Evolutionary conservation across 2,329 filamentous ascomycete species (phyloP).

Genomic region (Fusarium sp.): DNA sequence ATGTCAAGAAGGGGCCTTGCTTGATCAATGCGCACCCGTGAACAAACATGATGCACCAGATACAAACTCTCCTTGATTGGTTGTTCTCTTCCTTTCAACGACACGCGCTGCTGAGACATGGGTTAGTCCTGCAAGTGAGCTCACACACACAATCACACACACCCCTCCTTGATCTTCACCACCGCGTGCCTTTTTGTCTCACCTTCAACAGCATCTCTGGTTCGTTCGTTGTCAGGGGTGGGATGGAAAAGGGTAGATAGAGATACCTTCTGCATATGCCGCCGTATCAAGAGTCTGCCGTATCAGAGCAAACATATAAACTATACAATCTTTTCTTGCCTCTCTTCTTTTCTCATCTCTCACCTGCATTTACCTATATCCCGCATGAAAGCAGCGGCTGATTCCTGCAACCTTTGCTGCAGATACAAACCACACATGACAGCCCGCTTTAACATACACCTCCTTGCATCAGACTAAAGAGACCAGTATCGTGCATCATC

Average conservation of each 20-base stretch:
- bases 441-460: not conserved
- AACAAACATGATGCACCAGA: not conserved
- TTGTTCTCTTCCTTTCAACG: not conserved
- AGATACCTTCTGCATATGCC: not conserved
- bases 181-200: conserved; percentile 6
- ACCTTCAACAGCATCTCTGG: not conserved
- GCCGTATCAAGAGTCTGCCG: not conserved
- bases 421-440: not conserved
- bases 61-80: not conserved
- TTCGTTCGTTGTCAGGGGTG: not conserved
- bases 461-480: not conserved
- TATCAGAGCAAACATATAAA: not conserved
- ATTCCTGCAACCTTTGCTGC: not conserved
- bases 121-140: conserved; percentile 2
- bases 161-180: conserved; percentile 5
- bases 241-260: not conserved
- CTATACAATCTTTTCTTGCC: not conserved
- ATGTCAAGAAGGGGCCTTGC: not conserved
- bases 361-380: not conserved
- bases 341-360: not conserved
- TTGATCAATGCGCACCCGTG: conserved; percentile 1
- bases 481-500: not conserved
- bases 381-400: not conserved
- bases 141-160: not conserved
- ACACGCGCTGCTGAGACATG: conserved; percentile 16